Evolutionary conservation across 108 stramenopile genomes (phyloP), one percentile per base, ranked within the genome.

Genomic region (Aureococcus anophagefferens): DNA sequence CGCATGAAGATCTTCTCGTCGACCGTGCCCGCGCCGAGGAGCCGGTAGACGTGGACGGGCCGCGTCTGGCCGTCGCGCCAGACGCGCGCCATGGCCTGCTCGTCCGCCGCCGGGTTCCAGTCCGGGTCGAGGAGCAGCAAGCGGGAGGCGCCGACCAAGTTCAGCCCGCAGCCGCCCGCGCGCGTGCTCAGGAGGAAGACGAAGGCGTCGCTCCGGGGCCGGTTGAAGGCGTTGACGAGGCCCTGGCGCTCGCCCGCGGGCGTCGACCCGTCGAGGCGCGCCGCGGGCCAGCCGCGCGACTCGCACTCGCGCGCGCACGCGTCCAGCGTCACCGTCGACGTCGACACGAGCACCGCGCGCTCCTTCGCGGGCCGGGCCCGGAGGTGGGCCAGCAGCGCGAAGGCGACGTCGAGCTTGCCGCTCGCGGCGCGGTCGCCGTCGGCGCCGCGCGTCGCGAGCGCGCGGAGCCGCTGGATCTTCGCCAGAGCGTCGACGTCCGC

Each of bases 81-180:
- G n/a, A 81, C 67, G 31, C 80, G 68, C 15, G 72, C 80, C 36
- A 62, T 66, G 25, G 80, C 80, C 40, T 81, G 80, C 36, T 74
- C 66, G 68, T 81, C 80, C 4, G 36, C 62, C 15, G 80, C 80
- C 11, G 80, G 80, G 45, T 81, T 81, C 80, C 80, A 81, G 37
- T 77, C 77, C 14, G 69, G 45, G 30, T 81, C 77, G 30, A 77
- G 33, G 28, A 81, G 67, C 4, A 77, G 51, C 3, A 81, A 63
- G 13, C 80, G 68, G 18, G 36, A 75, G 17, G 65, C 80, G 17
- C 80, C 80, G 29, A 81, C 51, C 73, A 83, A 69, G 44, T 83
- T 83, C 51, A 83, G 76, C 4, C 83, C 83, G 33, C 72, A 68
- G 35, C 83, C 83, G 5, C 83, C 83, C 3, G 83, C 81, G 40